Evolutionary conservation across 352 stramenopile species (phyloP), one percentile per base, ranked within the genome.

Genomic region (Globisporangium cylindrosporum): DNA sequence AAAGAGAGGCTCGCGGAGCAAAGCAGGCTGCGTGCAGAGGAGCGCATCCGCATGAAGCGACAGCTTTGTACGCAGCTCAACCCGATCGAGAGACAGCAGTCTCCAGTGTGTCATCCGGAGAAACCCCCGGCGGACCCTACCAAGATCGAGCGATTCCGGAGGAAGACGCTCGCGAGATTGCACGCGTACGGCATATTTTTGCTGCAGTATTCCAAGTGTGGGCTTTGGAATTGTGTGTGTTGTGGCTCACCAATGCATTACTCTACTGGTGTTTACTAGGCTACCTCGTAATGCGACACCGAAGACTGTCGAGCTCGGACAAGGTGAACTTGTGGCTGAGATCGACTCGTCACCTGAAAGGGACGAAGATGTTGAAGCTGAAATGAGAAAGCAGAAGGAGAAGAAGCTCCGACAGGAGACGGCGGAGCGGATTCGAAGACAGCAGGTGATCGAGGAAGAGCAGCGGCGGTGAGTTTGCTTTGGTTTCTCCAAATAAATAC

Each of bases 361-460:
- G n/a, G 69, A 67, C 24, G 73, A 77, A 53, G 71, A 79, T 12
- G 41, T 57, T 0, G 73, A 79, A 29, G 56, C 60, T 10, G 49
- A 84, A 8, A 58, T 1, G 38, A 43, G 71, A 15, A 82, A 73
- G 36, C 36, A 73, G 0, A 69, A 72, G 0, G 80, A 86, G 56
- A 82, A 80, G 61, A 81, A 73, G 41, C 66, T 86, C 9, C 74
- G 83, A 2, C 60, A 76, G 54, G 81, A 91, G 69, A 93, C 84
- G 8, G 62, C 71, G 1, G 67, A 77, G 20, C 67, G 82, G 3
- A 66, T 93, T 34, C 77, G 74, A 5, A 71, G 77, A n/a, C 80
- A 84, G 63, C 68, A 76, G 29, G 65, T 75, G 55, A 32, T 79
- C 12, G 69, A 73, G 9, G 75, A 83, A 34, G 74, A 88, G 14